Percentiles rank a stretch among this genome's conserved stretches.
Evolutionary conservation across 106 monocot genomes (phyloP).

Genomic region (Acorus gramineus): DNA sequence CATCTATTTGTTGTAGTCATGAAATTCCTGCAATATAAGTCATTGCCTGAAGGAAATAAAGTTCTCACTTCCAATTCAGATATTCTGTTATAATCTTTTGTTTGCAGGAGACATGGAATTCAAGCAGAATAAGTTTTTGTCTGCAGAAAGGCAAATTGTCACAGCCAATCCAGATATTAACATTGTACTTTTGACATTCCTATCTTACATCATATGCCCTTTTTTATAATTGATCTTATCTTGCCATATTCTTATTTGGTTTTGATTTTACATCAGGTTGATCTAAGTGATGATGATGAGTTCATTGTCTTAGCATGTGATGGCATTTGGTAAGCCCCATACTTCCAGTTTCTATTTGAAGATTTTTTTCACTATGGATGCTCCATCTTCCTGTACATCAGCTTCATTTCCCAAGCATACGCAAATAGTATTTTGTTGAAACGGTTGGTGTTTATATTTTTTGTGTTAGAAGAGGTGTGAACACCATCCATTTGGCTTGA

Average conservation of each 20-base stretch:
- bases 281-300: slow-evolving; percentile 91
- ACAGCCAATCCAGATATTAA: slow-evolving; percentile 87
- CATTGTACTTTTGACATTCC: slow-evolving; percentile 23
- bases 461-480: too few relatives aligned
- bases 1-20: too few relatives aligned
- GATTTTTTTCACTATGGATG: too few relatives aligned
- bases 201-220: neutral
- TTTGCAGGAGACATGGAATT: slow-evolving; percentile 91
- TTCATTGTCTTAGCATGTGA: slow-evolving; percentile 91
- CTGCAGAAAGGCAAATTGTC: slow-evolving; percentile 82
- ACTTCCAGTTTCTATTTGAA: too few relatives aligned
- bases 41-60: too few relatives aligned
- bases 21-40: too few relatives aligned
- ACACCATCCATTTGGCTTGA: too few relatives aligned
- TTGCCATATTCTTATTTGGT: neutral
- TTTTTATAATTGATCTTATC: neutral
- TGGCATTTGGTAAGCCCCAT: slow-evolving; percentile 69
- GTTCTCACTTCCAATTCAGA: too few relatives aligned
- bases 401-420: too few relatives aligned
- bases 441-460: too few relatives aligned
- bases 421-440: too few relatives aligned
- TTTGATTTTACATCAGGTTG: slow-evolving; percentile 35
- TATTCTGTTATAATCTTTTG: neutral
- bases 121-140: slow-evolving; percentile 86
- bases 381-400: too few relatives aligned